phyloP scores from a whole-genome alignment of 257 asterid species.

The Nicotiana attenuata region DNA sequence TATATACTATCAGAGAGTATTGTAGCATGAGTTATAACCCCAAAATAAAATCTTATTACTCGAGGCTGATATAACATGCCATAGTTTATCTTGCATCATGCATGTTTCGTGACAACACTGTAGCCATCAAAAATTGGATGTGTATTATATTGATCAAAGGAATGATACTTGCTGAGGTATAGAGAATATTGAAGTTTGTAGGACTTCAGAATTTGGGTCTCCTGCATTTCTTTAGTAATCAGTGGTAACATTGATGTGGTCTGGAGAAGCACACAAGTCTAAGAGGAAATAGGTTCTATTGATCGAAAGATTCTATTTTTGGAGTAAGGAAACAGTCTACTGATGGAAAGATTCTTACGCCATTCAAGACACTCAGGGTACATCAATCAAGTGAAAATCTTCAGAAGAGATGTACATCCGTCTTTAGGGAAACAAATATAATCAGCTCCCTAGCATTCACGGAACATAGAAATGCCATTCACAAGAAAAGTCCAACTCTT shows the following conservation, averaged over 20 bases:
- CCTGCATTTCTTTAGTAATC: neutral
- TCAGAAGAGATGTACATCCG: neutral
- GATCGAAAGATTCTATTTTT: neutral
- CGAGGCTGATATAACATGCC: slow-evolving; percentile 51
- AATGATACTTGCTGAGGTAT: neutral
- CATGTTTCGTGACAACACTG: slow-evolving; percentile 32
- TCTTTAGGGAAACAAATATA: neutral
- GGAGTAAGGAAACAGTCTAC: neutral
- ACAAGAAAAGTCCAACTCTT: neutral
- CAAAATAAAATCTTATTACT: slow-evolving; percentile 43
- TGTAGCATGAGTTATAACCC: slow-evolving; percentile 63
- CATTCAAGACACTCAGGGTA: neutral
- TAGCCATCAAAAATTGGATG: slow-evolving; percentile 36
- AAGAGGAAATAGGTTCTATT: neutral
- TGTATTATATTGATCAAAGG: neutral
- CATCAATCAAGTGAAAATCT: neutral
- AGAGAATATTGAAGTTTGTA: neutral
- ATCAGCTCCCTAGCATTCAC: neutral
- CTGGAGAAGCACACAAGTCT: neutral
- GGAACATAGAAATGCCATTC: neutral
- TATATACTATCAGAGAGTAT: slow-evolving; percentile 10
- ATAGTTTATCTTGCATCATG: slow-evolving; percentile 41
- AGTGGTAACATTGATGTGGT: neutral
- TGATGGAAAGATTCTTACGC: neutral
- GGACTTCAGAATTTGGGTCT: neutral